Evolutionary conservation across 495 filamentous ascomycete species (phyloP), one percentile per base, ranked within the genome.

Genomic region (Aspergillus coremiiformis): DNA sequence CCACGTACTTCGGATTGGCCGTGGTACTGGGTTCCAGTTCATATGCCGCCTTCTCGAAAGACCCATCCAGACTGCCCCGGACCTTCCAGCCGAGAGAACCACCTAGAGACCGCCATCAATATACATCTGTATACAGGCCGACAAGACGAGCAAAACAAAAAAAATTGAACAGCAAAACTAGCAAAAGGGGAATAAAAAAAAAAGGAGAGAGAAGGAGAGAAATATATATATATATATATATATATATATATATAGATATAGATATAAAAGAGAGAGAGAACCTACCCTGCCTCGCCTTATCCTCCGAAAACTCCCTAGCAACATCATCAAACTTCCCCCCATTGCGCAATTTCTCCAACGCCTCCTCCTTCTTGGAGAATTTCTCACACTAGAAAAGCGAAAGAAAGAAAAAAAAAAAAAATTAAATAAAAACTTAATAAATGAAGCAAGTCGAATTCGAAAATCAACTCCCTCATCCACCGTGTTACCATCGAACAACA

Each of bases 311-410:
- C 62, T 90, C 83, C 54, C 80, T 75, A 6, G 91, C 91, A 4
- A 95, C 89, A n/a, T 87, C 85, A 57, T 93, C 87, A 59, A 96
- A 96, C 59, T 89, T 90, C 22, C 75, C 77, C 7, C 90, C 90
- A 24, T 81, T 83, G 41, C 78, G 76, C 15, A 95, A 71, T 69
- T 93, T 88, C 49, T 81, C 78, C 5, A 95, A 65, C 0, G 90
- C 91, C 66, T 93, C 87, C 72, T 95, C 89, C 64, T 91, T 94
- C 69, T 87, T 90, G 37, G 78, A 73, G 67, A 90, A 81, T 67
- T 96, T 96, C 64, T 89, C 87, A 64, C 90, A 95, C 86, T 89
- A 35, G n/a, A 35, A 27, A 27, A 27, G 8, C 24, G 4, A 27
- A 8, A 8, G 4, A 27, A 4, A 4, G 8, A 8, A 5, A 35